Evolutionary conservation across 768 basidiomycete species (phyloP).

Genomic region (Hysterangium stoloniferum): DNA sequence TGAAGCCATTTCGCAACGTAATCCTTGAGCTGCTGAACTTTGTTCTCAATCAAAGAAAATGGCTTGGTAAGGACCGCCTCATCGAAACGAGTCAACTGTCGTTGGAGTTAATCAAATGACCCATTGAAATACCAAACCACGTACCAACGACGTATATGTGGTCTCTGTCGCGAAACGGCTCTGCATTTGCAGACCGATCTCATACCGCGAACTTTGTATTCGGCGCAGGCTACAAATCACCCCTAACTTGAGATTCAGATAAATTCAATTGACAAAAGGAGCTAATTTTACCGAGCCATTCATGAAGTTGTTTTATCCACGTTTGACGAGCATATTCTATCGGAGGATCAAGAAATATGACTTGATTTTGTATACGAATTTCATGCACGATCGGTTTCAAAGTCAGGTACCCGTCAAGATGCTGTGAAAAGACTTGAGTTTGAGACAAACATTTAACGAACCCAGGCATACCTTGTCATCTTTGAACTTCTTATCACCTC

Average conservation of each 20-base stretch:
- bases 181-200: slow-evolving; percentile 85
- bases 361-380: slow-evolving; percentile 96
- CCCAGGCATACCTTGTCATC: slow-evolving; percentile 61
- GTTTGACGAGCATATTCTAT: slow-evolving; percentile 88
- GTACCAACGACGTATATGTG: slow-evolving; percentile 76
- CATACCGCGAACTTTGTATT: slow-evolving; percentile 93
- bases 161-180: slow-evolving; percentile 54
- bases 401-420: slow-evolving; percentile 63
- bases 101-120: slow-evolving; percentile 11
- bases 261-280: neutral
- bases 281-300: slow-evolving; percentile 61
- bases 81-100: slow-evolving; percentile 64
- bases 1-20: slow-evolving; percentile 98
- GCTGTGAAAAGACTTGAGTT: slow-evolving; percentile 30
- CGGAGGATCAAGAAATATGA: slow-evolving; percentile 97
- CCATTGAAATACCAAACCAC: slow-evolving; percentile 19
- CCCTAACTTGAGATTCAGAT: slow-evolving; percentile 33
- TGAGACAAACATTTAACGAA: neutral
- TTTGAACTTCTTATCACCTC: slow-evolving; percentile 62
- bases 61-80: slow-evolving; percentile 73
- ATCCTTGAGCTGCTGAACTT: slow-evolving; percentile 77
- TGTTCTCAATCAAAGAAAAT: slow-evolving; percentile 78
- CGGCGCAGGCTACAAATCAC: slow-evolving; percentile 80
- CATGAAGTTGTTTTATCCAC: slow-evolving; percentile 86
- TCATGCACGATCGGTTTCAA: slow-evolving; percentile 89